Conservation (phyloP, 805 yeast species). For the Ogataea sp. region DNA sequence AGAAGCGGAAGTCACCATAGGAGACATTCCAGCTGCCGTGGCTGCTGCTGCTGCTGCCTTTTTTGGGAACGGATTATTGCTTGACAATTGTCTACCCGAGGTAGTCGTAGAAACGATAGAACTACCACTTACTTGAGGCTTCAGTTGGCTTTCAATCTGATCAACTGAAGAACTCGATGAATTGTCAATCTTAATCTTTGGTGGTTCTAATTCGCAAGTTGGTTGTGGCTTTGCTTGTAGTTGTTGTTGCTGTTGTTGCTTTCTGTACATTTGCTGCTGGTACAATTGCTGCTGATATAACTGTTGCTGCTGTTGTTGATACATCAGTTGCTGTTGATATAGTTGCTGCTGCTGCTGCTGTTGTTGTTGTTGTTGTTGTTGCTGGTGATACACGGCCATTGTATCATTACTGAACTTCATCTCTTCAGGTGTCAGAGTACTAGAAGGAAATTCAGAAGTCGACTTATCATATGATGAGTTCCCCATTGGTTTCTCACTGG, state of each 20-base stretch:
- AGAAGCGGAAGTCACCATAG: no score
- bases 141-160: background rate
- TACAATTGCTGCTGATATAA: constrained; percentile 1
- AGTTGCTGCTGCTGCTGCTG: constrained; percentile 3
- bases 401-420: constrained; percentile 3
- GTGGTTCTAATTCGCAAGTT: background rate
- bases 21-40: background rate
- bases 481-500: no score
- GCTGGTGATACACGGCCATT: constrained; percentile 14
- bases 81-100: constrained; percentile 1
- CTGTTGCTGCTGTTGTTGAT: constrained; percentile 5
- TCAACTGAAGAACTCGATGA: background rate
- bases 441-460: constrained; percentile 3
- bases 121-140: constrained; percentile 6
- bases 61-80: constrained; percentile 5
- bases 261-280: no score
- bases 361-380: constrained; percentile 14
- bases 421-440: background rate
- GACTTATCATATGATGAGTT: background rate
- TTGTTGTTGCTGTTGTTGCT: background rate
- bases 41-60: background rate
- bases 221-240: background rate
- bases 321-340: constrained; percentile 2
- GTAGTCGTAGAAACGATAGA: constrained; percentile 1
- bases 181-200: background rate